Base-by-base conservation (phyloP, 2,329 filamentous ascomycete species). In the Graphilbum sp. region DNA sequence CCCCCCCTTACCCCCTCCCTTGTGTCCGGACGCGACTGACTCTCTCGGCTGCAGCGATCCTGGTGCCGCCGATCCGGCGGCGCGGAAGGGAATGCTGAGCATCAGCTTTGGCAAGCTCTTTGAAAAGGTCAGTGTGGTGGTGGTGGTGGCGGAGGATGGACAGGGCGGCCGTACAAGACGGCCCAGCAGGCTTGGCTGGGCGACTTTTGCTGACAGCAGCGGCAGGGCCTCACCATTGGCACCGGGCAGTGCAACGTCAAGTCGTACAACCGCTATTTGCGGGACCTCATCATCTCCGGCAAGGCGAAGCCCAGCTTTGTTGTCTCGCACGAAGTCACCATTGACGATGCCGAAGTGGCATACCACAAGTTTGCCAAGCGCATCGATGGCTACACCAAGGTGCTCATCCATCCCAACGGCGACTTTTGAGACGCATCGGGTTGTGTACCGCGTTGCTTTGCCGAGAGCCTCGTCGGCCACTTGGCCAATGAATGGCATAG, bases 331-430 rank as follows among this genome's bases (percentile, higher is more conserved):
- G 36, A 38, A 23, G 32, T 38, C 31, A 9, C n/a, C 23, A 38
- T 38, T 6, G 18, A 23, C 16, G 32, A 38, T 11, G 36, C 31
- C 0, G 20, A n/a, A 12, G 13, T 25, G 8, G 35, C 27, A 15
- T 37, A 37, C 20, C 27, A 32, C 5, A 32, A 34, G 32, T 38
- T 33, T 34, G 16, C 30, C 19, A 27, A 34, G 17, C 32, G 31
- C 32, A 27, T 38, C n/a, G 36, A 38, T 32, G 35, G 27, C 18
- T 37, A 32, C 31, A 34, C 32, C 36, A 33, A 38, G 19, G 31
- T 38, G 11, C 30, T 32, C 16, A 37, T 37, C n/a, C 36, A 32
- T 23, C 35, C 35, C 7, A 36, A 36, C 15, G 35, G 25, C 3
- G 25, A 20, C 16, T 36, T 36, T n/a, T 27, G n/a, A n/a, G n/a